These are phyloP conservation scores for Populus euphratica DNA, from an alignment of 345 rosid genomes.

Conservation along the genomic window DNA sequence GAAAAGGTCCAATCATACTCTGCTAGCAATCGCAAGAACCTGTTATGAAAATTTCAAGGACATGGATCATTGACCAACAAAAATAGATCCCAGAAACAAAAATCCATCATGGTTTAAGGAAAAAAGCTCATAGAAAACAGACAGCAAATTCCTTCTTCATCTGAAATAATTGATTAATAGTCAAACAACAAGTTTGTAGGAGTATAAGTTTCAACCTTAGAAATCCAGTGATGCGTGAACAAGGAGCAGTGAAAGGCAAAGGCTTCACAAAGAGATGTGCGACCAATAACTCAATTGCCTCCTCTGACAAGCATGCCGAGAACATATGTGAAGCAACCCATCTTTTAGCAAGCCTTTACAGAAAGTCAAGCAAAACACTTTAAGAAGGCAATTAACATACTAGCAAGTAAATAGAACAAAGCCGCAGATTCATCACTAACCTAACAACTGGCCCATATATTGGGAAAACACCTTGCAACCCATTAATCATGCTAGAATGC, in stretches of 20 bases:
- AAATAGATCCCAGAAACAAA: not conserved
- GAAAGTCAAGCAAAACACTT: conserved; percentile 7
- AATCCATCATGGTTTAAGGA: not conserved
- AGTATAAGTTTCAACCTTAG: conserved; percentile 51
- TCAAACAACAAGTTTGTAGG: not conserved
- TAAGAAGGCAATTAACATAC: not conserved
- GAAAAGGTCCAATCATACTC: conserved; percentile 83
- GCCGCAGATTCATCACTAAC: conserved; percentile 29
- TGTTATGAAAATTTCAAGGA: conserved; percentile 19
- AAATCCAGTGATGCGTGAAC: conserved; percentile 80
- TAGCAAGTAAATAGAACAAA: not conserved
- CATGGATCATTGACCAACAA: not conserved
- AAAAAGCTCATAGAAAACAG: not conserved
- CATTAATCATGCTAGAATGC: conserved; percentile 96
- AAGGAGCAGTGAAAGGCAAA: conserved; percentile 71
- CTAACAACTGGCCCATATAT: conserved; percentile 73
- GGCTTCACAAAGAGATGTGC: conserved; percentile 76
- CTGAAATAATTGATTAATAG: not conserved
- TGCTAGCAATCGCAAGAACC: conserved; percentile 76
- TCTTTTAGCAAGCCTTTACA: conserved; percentile 83
- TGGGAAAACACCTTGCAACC: conserved; percentile 62
- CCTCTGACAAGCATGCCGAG: conserved; percentile 86
- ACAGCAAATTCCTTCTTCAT: not conserved
- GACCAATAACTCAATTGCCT: conserved; percentile 79
- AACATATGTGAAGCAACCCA: conserved; percentile 90